Base-by-base conservation (phyloP, 176 grass and related monocot genomes). In the Oryza brachyantha region DNA sequence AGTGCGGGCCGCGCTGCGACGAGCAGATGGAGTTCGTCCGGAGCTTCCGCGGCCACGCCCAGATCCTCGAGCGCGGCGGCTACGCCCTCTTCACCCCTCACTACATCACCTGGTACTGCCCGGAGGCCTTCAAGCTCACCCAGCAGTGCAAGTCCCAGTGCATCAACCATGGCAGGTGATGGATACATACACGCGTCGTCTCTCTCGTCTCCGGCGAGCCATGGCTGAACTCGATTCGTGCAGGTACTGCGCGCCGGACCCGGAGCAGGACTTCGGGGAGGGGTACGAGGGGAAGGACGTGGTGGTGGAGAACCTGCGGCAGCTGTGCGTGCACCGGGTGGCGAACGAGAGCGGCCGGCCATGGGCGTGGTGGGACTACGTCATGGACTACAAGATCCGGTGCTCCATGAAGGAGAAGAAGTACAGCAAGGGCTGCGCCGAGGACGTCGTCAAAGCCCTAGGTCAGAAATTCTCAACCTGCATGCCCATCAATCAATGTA, bases 381-480 rank as follows among this genome's bases (percentile, higher is more conserved):
- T 94, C 32, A 85, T 88, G 46, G 96, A 99, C 74, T 99, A 93
- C 86, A 91, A 99, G 77, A 41, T 86, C n/a, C 70, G 96, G 1
- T 99, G 96, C 81, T 99, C 96, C 8, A 99, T 99, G 96, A 93
- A 99, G 90, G 83, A 93, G 45, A 99, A 91, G 81, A 99, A 89
- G 81, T 99, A 99, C 57, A 99, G 74, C 88, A 95, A 84, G 81
- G 66, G 63, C 16, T 99, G 96, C 69, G 96, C 87, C 0, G 92
- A 94, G 90, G 88, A 90, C 8, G 87, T 99, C 25, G 90, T 95
- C 63, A 70, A 46, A 12, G 79, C 92, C 43, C 90, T 94, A n/a
- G 89, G 91, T 84, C 54, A 83, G 50, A 83, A 40, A 21, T 3
- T 5, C 2, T 2, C 10, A 41, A 10, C 39, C 10, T 41, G 39